phyloP scores from a whole-genome alignment of 2,329 filamentous ascomycete genomes.

The Anthostomella pinea region DNA sequence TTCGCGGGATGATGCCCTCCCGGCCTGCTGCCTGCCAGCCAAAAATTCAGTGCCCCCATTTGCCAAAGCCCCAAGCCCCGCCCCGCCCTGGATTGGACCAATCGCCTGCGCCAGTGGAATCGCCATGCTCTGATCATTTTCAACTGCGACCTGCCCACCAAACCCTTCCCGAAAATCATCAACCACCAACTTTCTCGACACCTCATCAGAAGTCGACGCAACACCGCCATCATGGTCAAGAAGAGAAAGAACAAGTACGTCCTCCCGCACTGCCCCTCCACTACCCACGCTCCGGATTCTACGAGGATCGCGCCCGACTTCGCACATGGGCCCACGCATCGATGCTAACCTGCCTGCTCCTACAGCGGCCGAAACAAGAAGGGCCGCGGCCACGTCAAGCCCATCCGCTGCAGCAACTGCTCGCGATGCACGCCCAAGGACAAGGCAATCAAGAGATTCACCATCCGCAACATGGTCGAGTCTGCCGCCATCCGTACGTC shows the following conservation, averaged over 20 bases:
- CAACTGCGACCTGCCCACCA: too few relatives aligned
- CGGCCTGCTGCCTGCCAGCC: conserved; percentile 1
- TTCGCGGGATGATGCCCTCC: conserved; percentile 23
- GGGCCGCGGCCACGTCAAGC: conserved; percentile 99
- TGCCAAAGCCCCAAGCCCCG: too few relatives aligned
- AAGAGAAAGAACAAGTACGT: conserved; percentile 68
- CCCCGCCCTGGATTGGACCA: conserved; percentile 2
- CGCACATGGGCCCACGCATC: too few relatives aligned
- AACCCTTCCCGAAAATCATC: too few relatives aligned
- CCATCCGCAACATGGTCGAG: conserved; percentile 99
- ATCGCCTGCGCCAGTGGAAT: conserved; percentile 15
- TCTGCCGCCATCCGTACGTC: conserved; percentile 98
- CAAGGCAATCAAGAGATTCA: conserved; percentile 99
- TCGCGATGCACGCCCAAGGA: conserved; percentile 94
- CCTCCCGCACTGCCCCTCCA: too few relatives aligned
- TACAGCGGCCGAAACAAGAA: conserved; percentile 99
- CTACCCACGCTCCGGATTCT: too few relatives aligned
- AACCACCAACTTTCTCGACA: conserved; percentile 17
- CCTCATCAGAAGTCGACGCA: conserved; percentile 14
- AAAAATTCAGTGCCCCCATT: too few relatives aligned
- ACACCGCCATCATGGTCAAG: conserved; percentile 65
- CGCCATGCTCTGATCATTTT: conserved; percentile 15
- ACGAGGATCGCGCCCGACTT: too few relatives aligned
- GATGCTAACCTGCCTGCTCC: too few relatives aligned
- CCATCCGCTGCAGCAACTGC: conserved; percentile 78